Evolutionary conservation across 306 rosid species (phyloP).

Genomic region (Potentilla sterilis): DNA sequence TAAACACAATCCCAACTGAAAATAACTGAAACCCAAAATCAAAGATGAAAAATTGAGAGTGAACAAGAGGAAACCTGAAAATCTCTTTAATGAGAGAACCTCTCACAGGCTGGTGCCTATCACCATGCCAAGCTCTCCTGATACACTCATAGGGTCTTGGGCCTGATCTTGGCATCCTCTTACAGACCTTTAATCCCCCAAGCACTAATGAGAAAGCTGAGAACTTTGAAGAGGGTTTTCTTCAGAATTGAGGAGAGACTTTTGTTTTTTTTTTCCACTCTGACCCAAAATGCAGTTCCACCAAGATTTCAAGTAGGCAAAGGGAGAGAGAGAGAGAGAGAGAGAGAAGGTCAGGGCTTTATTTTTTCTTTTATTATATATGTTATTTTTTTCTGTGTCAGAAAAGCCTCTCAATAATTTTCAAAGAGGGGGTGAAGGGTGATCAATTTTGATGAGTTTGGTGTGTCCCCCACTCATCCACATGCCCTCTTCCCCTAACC

Average conservation of each 20-base stretch:
- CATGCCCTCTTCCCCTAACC: slow-evolving; percentile 72
- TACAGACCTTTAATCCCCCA: background rate
- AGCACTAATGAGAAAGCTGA: background rate
- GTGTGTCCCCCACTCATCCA: slow-evolving; percentile 72
- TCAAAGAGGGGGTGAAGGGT: slow-evolving; percentile 14
- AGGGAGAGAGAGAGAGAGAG: background rate
- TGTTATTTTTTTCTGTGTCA: background rate
- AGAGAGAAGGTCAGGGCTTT: background rate
- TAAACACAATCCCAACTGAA: slow-evolving; percentile 1
- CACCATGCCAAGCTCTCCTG: slow-evolving; percentile 83
- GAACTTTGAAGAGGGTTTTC: background rate
- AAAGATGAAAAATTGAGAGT: background rate
- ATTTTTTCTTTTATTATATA: background rate
- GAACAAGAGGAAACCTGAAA: slow-evolving; percentile 52
- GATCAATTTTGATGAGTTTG: slow-evolving; percentile 32
- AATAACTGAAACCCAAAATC: background rate
- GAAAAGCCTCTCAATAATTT: slow-evolving; percentile 43
- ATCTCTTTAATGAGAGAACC: slow-evolving; percentile 81
- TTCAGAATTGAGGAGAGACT: background rate
- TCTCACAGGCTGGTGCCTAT: slow-evolving; percentile 73
- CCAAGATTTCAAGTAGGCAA: slow-evolving; percentile 17
- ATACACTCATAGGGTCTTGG: slow-evolving; percentile 75
- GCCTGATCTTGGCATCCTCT: slow-evolving; percentile 69
- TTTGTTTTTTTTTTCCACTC: slow-evolving; percentile 6
- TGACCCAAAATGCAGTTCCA: slow-evolving; percentile 37